phyloP scores from a whole-genome alignment of 2,329 filamentous ascomycete genomes.

The Dothistroma pini region DNA sequence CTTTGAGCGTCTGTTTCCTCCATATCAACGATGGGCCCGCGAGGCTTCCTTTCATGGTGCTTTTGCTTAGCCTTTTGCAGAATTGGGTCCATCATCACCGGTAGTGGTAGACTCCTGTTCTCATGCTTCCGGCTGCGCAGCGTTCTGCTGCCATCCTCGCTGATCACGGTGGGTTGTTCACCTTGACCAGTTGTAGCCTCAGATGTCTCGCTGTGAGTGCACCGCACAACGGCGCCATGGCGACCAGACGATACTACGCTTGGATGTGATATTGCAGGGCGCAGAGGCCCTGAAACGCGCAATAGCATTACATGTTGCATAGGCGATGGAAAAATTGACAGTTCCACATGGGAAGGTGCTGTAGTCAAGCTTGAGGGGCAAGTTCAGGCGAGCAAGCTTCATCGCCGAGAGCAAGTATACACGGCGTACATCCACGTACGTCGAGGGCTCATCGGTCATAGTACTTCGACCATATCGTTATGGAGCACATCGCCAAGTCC shows the following conservation, averaged over 20 bases:
- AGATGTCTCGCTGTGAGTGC: background rate
- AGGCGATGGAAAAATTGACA: background rate
- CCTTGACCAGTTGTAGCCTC: background rate
- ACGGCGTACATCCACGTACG: background rate
- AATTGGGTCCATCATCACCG: conserved; percentile 47
- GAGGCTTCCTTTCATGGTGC: conserved; percentile 41
- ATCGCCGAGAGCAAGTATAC: background rate
- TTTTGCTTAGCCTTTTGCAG: conserved; percentile 36
- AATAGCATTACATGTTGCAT: conserved; percentile 16
- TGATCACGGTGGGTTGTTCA: conserved; percentile 22
- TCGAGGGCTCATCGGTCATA: background rate
- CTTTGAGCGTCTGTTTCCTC: conserved; percentile 37
- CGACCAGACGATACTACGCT: background rate
- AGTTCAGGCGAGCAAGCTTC: background rate
- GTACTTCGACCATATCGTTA: conserved; percentile 4
- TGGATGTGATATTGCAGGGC: background rate
- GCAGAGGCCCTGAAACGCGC: background rate
- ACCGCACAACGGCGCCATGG: background rate
- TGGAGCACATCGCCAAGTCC: conserved; percentile 27
- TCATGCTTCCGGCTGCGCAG: conserved; percentile 36
- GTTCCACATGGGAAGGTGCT: background rate
- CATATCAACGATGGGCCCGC: conserved; percentile 37
- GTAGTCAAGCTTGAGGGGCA: background rate
- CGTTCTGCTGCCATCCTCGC: conserved; percentile 33
- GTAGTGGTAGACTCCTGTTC: conserved; percentile 42